These are phyloP conservation scores for Wickerhamiella cacticola DNA, from an alignment of 805 yeast genomes.

Conservation along the genomic window DNA sequence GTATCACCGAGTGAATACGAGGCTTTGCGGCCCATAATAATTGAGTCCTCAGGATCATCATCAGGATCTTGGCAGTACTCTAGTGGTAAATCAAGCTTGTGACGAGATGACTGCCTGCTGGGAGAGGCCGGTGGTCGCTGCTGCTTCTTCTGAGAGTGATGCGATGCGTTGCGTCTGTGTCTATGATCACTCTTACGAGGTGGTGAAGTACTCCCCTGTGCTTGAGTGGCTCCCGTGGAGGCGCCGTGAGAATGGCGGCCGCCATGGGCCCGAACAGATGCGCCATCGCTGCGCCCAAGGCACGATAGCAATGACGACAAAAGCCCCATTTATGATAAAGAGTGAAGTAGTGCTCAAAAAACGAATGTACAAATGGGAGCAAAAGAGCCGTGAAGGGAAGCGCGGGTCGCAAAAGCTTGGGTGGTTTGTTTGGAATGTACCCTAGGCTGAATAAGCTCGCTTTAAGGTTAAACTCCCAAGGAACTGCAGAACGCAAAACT, in stretches of 20 bases:
- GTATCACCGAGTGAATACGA: slow-evolving; percentile 12
- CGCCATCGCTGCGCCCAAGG: slow-evolving; percentile 10
- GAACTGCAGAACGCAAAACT: background rate
- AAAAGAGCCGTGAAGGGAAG: slow-evolving; percentile 1
- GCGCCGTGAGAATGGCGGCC: background rate
- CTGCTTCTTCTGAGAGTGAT: background rate
- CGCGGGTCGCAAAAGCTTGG: background rate
- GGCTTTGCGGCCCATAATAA: slow-evolving; percentile 15
- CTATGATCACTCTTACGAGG: background rate
- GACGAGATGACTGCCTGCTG: slow-evolving; percentile 8
- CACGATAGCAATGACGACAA: slow-evolving; percentile 11
- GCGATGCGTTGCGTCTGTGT: background rate
- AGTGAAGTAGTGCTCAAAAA: background rate
- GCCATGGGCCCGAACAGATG: background rate
- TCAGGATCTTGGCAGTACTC: slow-evolving; percentile 13
- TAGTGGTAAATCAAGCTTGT: slow-evolving; percentile 13
- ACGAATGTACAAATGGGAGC: background rate
- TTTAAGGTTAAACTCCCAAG: background rate
- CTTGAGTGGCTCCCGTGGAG: background rate
- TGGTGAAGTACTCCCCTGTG: background rate
- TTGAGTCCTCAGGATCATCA: slow-evolving; percentile 6
- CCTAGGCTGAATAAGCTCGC: background rate
- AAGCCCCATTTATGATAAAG: slow-evolving; percentile 9
- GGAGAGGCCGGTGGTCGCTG: slow-evolving; percentile 1
- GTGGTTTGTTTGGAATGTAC: slow-evolving; percentile 11